Conservation (phyloP, 2,329 filamentous ascomycete genomes). For the Pestalotiopsis sp. region DNA sequence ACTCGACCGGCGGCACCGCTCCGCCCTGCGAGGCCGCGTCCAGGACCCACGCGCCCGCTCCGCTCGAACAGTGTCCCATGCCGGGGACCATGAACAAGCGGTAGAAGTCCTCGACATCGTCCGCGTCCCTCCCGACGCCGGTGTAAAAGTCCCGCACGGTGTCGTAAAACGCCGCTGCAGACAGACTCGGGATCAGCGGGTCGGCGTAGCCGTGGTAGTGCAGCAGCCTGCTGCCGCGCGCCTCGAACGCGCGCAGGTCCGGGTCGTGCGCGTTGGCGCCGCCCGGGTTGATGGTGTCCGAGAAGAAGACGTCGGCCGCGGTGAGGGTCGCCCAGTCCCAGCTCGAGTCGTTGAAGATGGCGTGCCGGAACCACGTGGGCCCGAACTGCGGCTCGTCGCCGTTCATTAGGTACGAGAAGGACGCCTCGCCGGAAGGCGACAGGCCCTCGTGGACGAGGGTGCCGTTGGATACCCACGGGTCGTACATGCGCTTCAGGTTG, state of each 20-base stretch:
- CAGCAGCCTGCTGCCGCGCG: constrained; percentile 42
- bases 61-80: constrained; percentile 46
- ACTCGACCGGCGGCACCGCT: constrained; percentile 23
- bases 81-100: constrained; percentile 47
- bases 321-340: constrained; percentile 37
- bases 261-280: constrained; percentile 24
- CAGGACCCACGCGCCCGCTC: constrained; percentile 31
- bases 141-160: constrained; percentile 34
- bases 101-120: constrained; percentile 24
- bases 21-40: constrained; percentile 16
- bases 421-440: constrained; percentile 13
- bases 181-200: constrained; percentile 40
- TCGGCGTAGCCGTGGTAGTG: constrained; percentile 45
- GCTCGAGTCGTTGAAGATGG: constrained; percentile 42
- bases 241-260: constrained; percentile 34
- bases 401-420: constrained; percentile 9
- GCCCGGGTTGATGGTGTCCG: constrained; percentile 13
- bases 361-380: constrained; percentile 44
- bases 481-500: constrained; percentile 40
- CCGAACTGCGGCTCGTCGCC: constrained; percentile 13
- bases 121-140: constrained; percentile 25
- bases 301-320: constrained; percentile 34
- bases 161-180: constrained; percentile 44
- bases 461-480: background rate
- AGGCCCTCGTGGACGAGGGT: constrained; percentile 16